Evolutionary conservation across 805 yeast genomes (phyloP), one percentile per base, ranked within the genome.

Genomic region (Wickerhamomyces subpelliculosus): DNA sequence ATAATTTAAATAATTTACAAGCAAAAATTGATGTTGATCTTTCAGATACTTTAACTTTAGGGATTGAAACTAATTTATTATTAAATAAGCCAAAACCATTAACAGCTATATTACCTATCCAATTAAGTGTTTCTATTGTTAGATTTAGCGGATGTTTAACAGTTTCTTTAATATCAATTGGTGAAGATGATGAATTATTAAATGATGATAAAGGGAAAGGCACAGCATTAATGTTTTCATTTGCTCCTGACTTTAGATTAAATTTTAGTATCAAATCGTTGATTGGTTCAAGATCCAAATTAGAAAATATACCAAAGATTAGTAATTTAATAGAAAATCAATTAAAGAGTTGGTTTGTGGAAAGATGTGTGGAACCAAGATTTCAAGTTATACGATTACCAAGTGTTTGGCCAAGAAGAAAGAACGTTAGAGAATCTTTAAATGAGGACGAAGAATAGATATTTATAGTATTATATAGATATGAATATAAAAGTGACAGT

Each of bases 281-380:
- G 28, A 86, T 93, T 36, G 99, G 99, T 1, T 84, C 97, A 1
- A 71, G 95, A 34, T 86, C 97, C 0, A 84, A 90, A 55, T 67
- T 93, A 21, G 95, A 89, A 59, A 87, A 93, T 52, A 84, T 93
- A 13, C 98, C 99, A 8, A 88, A 93, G 53, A 78, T 93, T 27
- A 78, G 95, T 9, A 80, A 85, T 41, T 64, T 93, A 30, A 79
- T 93, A 29, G 97, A 93, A 55, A 77, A 76, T 41, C 80, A 81
- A 43, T 70, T 93, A 28, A 72, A 93, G 45, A 79, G 79, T 39
- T 88, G 96, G 95, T 89, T 93, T 54, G 79, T 80, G 14, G 97
- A 90, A 49, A 69, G 96, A 44, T 87, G 96, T 55, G 93, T 93
- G 11, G 94, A 87, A 47, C 99, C 99, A 1, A 71, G 95, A 48